Evolutionary conservation across 495 filamentous ascomycete species (phyloP).

Genomic region (Chaetomium tenue): DNA sequence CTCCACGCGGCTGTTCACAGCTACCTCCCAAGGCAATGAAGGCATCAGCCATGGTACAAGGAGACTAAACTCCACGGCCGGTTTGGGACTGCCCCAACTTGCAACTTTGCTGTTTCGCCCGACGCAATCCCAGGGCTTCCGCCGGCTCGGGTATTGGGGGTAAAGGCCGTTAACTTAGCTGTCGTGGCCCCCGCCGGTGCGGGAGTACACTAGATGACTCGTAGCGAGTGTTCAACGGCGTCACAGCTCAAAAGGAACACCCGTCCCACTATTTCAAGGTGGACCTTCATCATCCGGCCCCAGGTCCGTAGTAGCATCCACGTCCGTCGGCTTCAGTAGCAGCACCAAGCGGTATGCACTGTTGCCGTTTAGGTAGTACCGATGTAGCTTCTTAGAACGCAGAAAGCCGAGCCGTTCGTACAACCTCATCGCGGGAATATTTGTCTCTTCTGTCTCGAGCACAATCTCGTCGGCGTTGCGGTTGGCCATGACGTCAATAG

Average conservation of each 20-base stretch:
- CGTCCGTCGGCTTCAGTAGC: constrained; percentile 62
- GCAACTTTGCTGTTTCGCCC: too few species aligned
- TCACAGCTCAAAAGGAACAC: neutral
- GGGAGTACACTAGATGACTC: neutral
- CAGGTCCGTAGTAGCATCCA: constrained; percentile 30
- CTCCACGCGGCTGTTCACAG: too few species aligned
- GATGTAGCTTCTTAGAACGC: constrained; percentile 85
- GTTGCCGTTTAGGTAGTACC: constrained; percentile 96
- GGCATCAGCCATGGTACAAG: too few species aligned
- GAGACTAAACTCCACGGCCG: too few species aligned
- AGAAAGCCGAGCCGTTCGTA: constrained; percentile 95
- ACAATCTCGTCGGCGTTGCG: constrained; percentile 89
- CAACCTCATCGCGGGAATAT: constrained; percentile 84
- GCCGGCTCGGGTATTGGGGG: neutral
- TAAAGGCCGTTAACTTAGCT: neutral
- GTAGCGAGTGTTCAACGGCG: neutral
- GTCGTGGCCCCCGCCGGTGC: neutral
- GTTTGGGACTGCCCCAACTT: too few species aligned
- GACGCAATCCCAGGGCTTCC: too few species aligned
- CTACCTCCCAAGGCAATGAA: too few species aligned
- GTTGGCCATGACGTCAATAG: constrained; percentile 86
- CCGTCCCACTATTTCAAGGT: constrained; percentile 6
- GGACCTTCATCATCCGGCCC: constrained; percentile 27
- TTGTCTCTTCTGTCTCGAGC: constrained; percentile 95
- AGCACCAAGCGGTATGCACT: constrained; percentile 87